Evolutionary conservation across 768 basidiomycete genomes (phyloP), one percentile per base, ranked within the genome.

Genomic region (Xanthoconium stramineum): DNA sequence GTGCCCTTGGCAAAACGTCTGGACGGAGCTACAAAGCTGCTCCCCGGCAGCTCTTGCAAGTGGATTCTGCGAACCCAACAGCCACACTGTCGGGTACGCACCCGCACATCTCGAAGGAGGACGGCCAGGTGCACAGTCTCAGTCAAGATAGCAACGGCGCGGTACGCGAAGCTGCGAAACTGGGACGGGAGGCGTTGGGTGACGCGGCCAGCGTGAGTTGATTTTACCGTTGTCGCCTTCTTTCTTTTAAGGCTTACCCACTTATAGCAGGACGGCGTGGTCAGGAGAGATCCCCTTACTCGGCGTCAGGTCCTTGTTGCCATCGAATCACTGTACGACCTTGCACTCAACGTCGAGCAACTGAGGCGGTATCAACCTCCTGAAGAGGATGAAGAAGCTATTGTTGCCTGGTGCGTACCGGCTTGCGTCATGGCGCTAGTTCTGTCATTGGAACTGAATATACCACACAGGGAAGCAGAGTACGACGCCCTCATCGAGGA

Each of bases 11-110:
- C 9, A 94, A 88, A 72, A 96, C 95, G 2, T 92, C 94, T 36
- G 89, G 93, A 28, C 80, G 96, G 53, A 95, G 94, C 57, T 91
- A 94, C 68, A 94, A 94, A 65, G 93, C 94, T 32, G 95, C 95
- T n/a, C 97, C 97, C 14, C 83, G 96, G 40, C 96, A 97, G 58
- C 83, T 98, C 28, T 80, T 99, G 5, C 94, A 98, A 70, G 93
- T 98, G 10, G 89, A 91, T 56, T 66, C 83, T 47, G 67, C 73
- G 36, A 73, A 76, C 57, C 64, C 74, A 12, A 64, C 70, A 36
- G 48, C 75, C n/a, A 62, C 65, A 8, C 55, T 60, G 65, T 78
- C 66, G 73, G 80, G 54, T 69, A 76, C 70, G 59, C 82, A 74
- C 48, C 72, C 69, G 7, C 75, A 78, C 47, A 82, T 83, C 38